Conservation (phyloP, 1,284 basidiomycete genomes). For the Cryptococcus sp. region DNA sequence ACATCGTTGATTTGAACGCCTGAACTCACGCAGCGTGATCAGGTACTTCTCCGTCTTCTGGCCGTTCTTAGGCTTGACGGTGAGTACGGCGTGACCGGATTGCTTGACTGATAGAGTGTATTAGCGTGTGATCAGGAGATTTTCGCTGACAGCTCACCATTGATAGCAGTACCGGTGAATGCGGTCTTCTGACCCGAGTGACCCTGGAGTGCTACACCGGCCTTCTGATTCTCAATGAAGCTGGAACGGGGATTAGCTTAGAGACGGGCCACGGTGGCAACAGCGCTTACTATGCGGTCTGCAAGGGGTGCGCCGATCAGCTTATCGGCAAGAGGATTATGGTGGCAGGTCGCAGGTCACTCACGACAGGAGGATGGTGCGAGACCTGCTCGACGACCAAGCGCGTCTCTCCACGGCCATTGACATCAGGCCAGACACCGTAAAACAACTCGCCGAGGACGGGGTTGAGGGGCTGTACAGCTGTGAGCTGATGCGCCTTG, state of each 20-base stretch:
- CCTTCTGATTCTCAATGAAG: conserved; percentile 78
- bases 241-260: conserved; percentile 20
- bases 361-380: conserved; percentile 80
- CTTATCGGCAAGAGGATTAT: not conserved
- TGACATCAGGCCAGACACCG: conserved; percentile 81
- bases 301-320: not conserved
- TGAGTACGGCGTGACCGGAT: conserved; percentile 88
- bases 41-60: conserved; percentile 74
- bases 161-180: conserved; percentile 70
- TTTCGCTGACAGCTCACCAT: conserved; percentile 57
- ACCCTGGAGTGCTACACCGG: conserved; percentile 78
- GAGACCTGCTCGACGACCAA: conserved; percentile 97
- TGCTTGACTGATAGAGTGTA: conserved; percentile 70
- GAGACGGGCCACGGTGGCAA: not conserved
- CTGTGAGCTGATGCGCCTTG: too few relatives aligned
- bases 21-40: conserved; percentile 72
- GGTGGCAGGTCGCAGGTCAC: conserved; percentile 17
- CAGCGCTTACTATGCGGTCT: conserved; percentile 53
- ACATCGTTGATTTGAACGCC: conserved; percentile 15
- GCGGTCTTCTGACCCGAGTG: conserved; percentile 95
- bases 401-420: conserved; percentile 77
- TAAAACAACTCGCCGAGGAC: conserved; percentile 96
- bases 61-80: conserved; percentile 62
- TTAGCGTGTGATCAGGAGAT: not conserved
- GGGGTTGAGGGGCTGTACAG: conserved; percentile 75